Conservation (phyloP, 805 yeast species). For the Hanseniaspora lachancei region DNA sequence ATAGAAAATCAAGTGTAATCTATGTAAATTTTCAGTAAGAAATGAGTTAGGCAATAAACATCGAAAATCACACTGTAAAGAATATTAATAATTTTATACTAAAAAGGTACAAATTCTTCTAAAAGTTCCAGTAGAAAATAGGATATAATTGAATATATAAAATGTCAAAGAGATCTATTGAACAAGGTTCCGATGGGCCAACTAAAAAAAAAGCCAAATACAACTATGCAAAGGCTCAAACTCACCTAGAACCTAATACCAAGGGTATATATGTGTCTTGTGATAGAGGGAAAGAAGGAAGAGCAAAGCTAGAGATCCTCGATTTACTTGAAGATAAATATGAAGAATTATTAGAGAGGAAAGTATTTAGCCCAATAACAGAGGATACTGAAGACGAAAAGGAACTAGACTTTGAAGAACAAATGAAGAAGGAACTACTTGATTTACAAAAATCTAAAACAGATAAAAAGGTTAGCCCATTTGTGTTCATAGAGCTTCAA, state of each 20-base stretch:
- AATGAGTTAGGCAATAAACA: no score
- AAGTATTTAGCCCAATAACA: slow-evolving; percentile 17
- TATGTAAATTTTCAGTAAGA: no score
- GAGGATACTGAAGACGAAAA: slow-evolving; percentile 15
- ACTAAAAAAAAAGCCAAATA: not conserved
- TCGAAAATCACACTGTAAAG: no score
- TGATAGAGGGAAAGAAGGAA: slow-evolving; percentile 62
- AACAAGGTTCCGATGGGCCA: not conserved
- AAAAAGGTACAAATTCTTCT: not conserved
- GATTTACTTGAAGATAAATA: slow-evolving; percentile 43
- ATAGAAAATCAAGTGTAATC: no score
- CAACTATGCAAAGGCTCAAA: slow-evolving; percentile 21
- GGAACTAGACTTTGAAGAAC: slow-evolving; percentile 57
- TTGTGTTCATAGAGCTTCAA: slow-evolving; percentile 41
- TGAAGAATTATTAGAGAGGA: slow-evolving; percentile 29
- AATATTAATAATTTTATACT: no score
- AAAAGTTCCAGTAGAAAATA: not conserved
- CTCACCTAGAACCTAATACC: slow-evolving; percentile 61
- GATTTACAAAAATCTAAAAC: slow-evolving; percentile 39
- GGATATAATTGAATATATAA: not conserved
- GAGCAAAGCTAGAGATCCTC: slow-evolving; percentile 62
- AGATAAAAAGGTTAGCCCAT: slow-evolving; percentile 36
- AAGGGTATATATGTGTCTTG: slow-evolving; percentile 86
- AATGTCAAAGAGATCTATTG: not conserved
- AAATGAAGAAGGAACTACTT: slow-evolving; percentile 55